Conservation (phyloP, 2,329 filamentous ascomycete genomes). For the Botryotinia calthae region DNA sequence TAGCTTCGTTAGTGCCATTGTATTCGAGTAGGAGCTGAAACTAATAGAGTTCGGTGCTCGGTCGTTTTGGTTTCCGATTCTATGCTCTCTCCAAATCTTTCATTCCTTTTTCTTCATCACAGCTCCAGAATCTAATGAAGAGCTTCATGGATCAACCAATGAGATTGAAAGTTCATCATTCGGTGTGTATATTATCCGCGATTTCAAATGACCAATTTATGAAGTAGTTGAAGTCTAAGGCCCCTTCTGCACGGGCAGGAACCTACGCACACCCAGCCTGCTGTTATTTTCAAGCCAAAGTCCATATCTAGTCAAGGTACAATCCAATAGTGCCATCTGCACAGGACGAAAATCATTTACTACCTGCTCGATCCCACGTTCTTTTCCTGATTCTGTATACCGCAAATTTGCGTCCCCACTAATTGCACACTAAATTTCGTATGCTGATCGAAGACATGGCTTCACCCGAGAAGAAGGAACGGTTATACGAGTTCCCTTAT, state of each 20-base stretch:
- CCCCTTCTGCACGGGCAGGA: slow-evolving; percentile 11
- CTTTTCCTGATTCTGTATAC: slow-evolving; percentile 8
- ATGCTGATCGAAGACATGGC: slow-evolving; percentile 4
- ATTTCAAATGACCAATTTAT: neutral
- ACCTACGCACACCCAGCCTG: slow-evolving; percentile 3
- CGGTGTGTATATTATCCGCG: neutral
- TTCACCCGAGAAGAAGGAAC: neutral
- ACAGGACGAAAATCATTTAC: slow-evolving; percentile 2
- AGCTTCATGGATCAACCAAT: neutral
- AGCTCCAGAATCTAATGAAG: neutral
- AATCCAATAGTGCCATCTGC: slow-evolving; percentile 6
- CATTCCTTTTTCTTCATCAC: neutral
- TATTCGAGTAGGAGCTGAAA: slow-evolving; percentile 9
- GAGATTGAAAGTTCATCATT: neutral
- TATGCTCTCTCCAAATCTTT: neutral
- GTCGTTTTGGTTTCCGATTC: slow-evolving; percentile 6
- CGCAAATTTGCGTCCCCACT: slow-evolving; percentile 4
- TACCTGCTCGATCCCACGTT: neutral
- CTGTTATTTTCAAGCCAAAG: neutral
- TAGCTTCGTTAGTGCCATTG: neutral
- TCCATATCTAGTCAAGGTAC: slow-evolving; percentile 7
- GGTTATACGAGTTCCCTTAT: slow-evolving; percentile 9
- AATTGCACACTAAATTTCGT: slow-evolving; percentile 1
- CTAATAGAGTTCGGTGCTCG: slow-evolving; percentile 13
- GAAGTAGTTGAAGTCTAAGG: neutral